Conservation (phyloP, 1,284 basidiomycete species). For the Trichosporon ovoides region DNA sequence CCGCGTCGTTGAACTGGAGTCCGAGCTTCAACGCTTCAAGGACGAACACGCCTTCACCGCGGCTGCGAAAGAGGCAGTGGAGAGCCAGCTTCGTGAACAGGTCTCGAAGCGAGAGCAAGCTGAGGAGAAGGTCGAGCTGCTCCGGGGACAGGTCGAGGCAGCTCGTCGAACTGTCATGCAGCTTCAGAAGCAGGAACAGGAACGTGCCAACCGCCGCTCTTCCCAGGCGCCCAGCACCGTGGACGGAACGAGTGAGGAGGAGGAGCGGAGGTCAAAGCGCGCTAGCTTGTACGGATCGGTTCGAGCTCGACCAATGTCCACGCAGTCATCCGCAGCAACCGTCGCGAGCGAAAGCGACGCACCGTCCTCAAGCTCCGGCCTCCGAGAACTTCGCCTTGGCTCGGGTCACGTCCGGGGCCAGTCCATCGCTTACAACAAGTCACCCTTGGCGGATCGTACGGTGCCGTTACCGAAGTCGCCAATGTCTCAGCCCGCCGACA, state of each 20-base stretch:
- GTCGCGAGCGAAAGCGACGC: constrained; percentile 2
- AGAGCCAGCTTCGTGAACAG: constrained; percentile 60
- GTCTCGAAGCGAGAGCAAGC: constrained; percentile 63
- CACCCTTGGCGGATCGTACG: background rate
- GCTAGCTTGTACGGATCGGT: constrained; percentile 14
- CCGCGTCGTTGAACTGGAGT: constrained; percentile 25
- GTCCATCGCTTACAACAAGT: constrained; percentile 6
- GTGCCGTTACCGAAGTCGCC: background rate
- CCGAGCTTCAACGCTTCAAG: constrained; percentile 38
- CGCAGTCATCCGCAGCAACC: background rate
- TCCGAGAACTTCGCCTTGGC: constrained; percentile 40
- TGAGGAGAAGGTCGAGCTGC: constrained; percentile 64
- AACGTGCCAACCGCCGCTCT: constrained; percentile 38
- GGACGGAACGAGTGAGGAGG: background rate
- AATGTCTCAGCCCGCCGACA: background rate
- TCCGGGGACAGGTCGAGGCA: constrained; percentile 84
- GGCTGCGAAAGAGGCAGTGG: constrained; percentile 50
- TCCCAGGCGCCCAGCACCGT: constrained; percentile 40
- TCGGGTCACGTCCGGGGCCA: background rate
- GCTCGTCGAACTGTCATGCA: constrained; percentile 83
- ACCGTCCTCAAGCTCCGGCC: constrained; percentile 21
- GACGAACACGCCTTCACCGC: constrained; percentile 38
- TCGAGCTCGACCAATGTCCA: constrained; percentile 5
- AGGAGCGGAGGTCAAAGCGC: constrained; percentile 11
- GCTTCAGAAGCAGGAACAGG: constrained; percentile 64